These are phyloP conservation scores for Tuber indicum DNA, from an alignment of 495 filamentous ascomycete species.

Conservation along the genomic window DNA sequence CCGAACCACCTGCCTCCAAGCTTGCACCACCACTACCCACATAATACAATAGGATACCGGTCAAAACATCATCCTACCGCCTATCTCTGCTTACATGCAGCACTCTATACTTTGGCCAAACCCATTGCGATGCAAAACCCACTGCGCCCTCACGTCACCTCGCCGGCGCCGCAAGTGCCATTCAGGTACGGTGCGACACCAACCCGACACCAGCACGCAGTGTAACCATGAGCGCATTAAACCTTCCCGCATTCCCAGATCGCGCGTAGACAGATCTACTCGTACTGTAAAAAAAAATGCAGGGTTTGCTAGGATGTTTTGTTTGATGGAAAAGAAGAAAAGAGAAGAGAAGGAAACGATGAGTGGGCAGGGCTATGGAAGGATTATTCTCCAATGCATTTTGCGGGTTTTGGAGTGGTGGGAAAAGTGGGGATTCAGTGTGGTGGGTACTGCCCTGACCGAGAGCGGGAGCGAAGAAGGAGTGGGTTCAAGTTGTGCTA, in stretches of 20 bases:
- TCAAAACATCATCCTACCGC: too few relatives aligned
- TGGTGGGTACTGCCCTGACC: not conserved
- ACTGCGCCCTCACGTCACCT: not conserved
- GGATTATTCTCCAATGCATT: not conserved
- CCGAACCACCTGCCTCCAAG: too few relatives aligned
- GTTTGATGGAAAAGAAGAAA: not conserved
- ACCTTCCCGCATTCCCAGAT: not conserved
- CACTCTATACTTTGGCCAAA: not conserved
- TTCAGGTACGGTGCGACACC: slow-evolving; percentile 1
- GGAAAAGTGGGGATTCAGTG: not conserved
- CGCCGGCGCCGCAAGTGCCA: not conserved
- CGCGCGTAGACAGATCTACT: not conserved
- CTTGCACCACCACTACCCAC: not conserved
- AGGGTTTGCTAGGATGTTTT: not conserved
- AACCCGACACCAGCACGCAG: not conserved
- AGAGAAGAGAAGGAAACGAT: not conserved
- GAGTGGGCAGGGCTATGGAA: not conserved
- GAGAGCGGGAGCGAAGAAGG: too few relatives aligned
- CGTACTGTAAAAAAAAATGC: too few relatives aligned
- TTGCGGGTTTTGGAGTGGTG: too few relatives aligned
- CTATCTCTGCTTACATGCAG: too few relatives aligned
- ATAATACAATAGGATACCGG: not conserved
- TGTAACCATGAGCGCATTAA: slow-evolving; percentile 6
- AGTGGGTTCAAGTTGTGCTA: not conserved
- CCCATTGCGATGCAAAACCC: not conserved